Evolutionary conservation across 1,284 basidiomycete genomes (phyloP), one percentile per base, ranked within the genome.

Genomic region (Volvariella surrecta): DNA sequence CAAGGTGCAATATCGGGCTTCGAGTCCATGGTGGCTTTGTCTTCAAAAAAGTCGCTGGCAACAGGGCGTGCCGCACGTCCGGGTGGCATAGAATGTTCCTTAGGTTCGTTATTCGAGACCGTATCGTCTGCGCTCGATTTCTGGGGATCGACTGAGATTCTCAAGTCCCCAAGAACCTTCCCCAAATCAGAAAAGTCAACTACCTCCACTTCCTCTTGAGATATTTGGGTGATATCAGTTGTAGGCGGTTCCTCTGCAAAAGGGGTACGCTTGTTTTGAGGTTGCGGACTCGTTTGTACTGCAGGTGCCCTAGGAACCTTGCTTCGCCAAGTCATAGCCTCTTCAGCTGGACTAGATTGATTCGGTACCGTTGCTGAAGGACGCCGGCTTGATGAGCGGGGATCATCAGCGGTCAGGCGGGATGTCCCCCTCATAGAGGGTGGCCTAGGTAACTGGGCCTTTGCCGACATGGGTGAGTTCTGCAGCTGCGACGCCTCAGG

Each of bases 101-200:
- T 6, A 6, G 24, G 11, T 6, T 28, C 24, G 6, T 28, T 11
- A 28, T 11, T 28, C 6, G 24, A 28, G 6, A 28, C 24, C 24
- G 24, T 6, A 11, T 6, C 24, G 6, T 28, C 6, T 11, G 24
- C 24, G 6, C 6, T 11, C 11, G 6, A 6, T 6, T 6, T 28
- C 24, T 28, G 24, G 24, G 24, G 6, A 28, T 6, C 24, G 11
- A 11, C 51, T 22, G 52, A 49, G 35, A 32, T 16, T 22, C 48
- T 41, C 49, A 50, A 18, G 28, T 67, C 62, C 22, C 74, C 77
- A 16, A 81, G 67, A 44, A 89, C 73, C 59, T 76, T 81, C 32
- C 70, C 80, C 58, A 89, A 66, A 40, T 90, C 84, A 9, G 73
- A 74, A 54, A 87, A 89, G 54, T 89, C 85, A 15, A 90, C 70